A percentile compares a stretch with the other conserved stretches of the same genome.
Conservation (phyloP, 2,329 filamentous ascomycete species). For the Sordariomycetes sp. region DNA sequence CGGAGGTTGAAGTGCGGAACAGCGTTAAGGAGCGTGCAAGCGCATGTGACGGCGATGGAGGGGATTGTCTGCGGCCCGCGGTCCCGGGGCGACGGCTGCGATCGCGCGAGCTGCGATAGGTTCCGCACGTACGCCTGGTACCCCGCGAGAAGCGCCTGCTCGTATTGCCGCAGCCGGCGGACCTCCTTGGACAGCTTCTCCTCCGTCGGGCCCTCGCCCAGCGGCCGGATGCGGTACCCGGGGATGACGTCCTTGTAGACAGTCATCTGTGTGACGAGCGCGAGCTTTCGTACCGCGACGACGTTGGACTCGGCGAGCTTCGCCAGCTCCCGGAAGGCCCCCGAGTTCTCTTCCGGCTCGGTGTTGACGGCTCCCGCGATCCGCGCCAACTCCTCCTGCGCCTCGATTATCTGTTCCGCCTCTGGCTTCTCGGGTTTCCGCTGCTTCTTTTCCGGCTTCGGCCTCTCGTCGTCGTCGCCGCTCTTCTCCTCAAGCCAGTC, state of each 20-base stretch:
- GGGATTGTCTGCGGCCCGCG: conserved; percentile 37
- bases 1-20: conserved; percentile 98
- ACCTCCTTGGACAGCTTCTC: conserved; percentile 90
- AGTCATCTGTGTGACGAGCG: conserved; percentile 72
- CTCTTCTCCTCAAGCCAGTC: conserved; percentile 41
- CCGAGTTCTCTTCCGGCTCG: conserved; percentile 80
- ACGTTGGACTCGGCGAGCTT: conserved; percentile 60
- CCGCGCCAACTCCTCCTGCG: conserved; percentile 85
- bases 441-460: conserved; percentile 13
- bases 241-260: conserved; percentile 95
- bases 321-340: conserved; percentile 64
- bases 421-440: conserved; percentile 54
- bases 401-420: conserved; percentile 67
- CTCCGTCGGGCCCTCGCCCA: conserved; percentile 58
- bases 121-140: conserved; percentile 79
- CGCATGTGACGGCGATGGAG: conserved; percentile 71
- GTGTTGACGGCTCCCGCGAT: conserved; percentile 75
- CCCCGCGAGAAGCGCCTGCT: conserved; percentile 72
- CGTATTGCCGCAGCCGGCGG: conserved; percentile 66
- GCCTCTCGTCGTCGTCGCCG: conserved; percentile 30
- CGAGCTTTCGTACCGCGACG: conserved; percentile 68
- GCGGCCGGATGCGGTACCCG: conserved; percentile 82
- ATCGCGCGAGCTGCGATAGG: conserved; percentile 54
- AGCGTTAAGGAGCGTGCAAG: conserved; percentile 63
- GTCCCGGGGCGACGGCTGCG: conserved; percentile 10